Evolutionary conservation across 2,329 filamentous ascomycete species (phyloP).

Genomic region (Colletotrichum sublineola): DNA sequence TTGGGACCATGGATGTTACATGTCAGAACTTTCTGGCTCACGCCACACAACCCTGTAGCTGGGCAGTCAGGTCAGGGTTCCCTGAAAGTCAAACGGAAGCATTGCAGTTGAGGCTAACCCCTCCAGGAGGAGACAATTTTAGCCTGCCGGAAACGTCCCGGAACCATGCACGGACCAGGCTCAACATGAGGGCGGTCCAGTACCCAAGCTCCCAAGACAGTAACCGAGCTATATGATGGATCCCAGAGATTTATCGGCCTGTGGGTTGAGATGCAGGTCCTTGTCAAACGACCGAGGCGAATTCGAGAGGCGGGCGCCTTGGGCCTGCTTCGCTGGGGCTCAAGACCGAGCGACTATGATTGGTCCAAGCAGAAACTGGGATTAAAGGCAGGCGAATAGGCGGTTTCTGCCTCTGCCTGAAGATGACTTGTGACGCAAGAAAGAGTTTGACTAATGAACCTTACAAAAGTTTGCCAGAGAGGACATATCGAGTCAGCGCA

Average conservation of each 20-base stretch:
- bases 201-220: background rate
- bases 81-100: constrained; percentile 38
- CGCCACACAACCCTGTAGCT: constrained; percentile 26
- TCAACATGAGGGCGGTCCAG: constrained; percentile 11
- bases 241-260: background rate
- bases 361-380: background rate
- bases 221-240: background rate
- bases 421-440: background rate
- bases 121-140: constrained; percentile 15
- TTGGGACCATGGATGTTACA: constrained; percentile 22
- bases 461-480: background rate
- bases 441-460: background rate
- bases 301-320: background rate
- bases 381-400: background rate
- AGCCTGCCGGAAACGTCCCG: constrained; percentile 20
- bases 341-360: background rate
- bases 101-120: constrained; percentile 5
- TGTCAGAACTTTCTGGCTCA: constrained; percentile 30
- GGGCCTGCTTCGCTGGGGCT: constrained; percentile 8
- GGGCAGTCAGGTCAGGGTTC: constrained; percentile 14
- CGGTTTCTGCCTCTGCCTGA: no score
- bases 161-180: background rate
- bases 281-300: constrained; percentile 10
- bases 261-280: constrained; percentile 23
- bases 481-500: background rate